Conservation (phyloP, 208 protist species). For the Histomonas meleagridis region DNA sequence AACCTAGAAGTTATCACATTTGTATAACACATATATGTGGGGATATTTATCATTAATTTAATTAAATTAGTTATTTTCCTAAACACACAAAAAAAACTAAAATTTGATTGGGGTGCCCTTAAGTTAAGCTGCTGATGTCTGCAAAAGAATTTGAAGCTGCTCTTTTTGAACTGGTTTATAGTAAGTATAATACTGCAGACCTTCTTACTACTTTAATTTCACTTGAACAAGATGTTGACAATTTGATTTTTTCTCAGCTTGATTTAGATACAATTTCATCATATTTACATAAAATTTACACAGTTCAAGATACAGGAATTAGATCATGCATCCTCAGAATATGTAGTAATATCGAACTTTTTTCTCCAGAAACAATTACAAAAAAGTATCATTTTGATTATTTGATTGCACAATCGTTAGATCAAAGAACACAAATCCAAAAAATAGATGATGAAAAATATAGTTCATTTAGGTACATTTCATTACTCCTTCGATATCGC, state of each 20-base stretch:
- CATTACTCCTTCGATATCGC: not conserved
- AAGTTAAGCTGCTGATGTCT: too few species aligned
- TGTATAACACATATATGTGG: too few species aligned
- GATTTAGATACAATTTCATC: not conserved
- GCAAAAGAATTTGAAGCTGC: not conserved
- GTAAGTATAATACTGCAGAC: not conserved
- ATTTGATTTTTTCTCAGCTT: not conserved
- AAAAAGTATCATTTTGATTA: conserved; percentile 9
- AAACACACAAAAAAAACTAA: too few species aligned
- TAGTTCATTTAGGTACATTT: not conserved
- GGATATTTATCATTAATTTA: too few species aligned
- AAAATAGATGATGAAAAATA: conserved; percentile 19
- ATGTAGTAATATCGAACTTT: not conserved
- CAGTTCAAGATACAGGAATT: too few species aligned
- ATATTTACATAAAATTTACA: conserved; percentile 6
- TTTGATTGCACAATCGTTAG: not conserved
- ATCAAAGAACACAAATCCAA: not conserved
- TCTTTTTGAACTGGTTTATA: not conserved
- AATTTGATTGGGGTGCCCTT: too few species aligned
- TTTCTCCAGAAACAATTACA: not conserved
- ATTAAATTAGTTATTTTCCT: too few species aligned
- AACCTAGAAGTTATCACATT: too few species aligned
- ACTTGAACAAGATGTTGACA: not conserved
- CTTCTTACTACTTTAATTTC: not conserved
- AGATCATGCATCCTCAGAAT: not conserved